Evolutionary conservation across 495 filamentous ascomycete genomes (phyloP).

Genomic region (Symbiotaphrina buchneri): DNA sequence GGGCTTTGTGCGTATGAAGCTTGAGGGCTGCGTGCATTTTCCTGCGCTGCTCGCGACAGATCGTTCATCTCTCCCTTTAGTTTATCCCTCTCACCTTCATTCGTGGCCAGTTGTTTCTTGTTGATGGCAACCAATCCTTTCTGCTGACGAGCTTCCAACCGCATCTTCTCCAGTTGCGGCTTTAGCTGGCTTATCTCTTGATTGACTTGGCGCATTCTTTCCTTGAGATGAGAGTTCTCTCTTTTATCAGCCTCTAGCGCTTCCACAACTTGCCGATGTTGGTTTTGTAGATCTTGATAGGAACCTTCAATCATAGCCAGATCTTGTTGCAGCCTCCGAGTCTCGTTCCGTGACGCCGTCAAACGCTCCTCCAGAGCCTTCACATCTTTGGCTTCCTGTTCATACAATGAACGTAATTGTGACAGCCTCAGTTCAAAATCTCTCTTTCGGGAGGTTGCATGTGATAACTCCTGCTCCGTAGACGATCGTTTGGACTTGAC

Average conservation of each 20-base stretch:
- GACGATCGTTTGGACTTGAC: slow-evolving; percentile 58
- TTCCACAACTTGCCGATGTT: slow-evolving; percentile 51
- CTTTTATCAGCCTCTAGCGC: slow-evolving; percentile 70
- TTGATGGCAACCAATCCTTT: slow-evolving; percentile 92
- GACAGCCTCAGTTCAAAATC: slow-evolving; percentile 75
- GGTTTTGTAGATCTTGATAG: slow-evolving; percentile 63
- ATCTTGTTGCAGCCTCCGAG: slow-evolving; percentile 60
- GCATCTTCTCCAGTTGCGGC: slow-evolving; percentile 75
- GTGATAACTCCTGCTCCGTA: slow-evolving; percentile 57
- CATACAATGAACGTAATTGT: slow-evolving; percentile 68
- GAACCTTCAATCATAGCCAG: slow-evolving; percentile 59
- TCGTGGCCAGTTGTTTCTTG: slow-evolving; percentile 85
- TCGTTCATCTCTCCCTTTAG: slow-evolving; percentile 55
- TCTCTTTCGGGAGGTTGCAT: slow-evolving; percentile 63
- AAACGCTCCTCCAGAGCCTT: slow-evolving; percentile 70
- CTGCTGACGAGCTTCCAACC: slow-evolving; percentile 75
- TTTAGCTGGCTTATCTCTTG: slow-evolving; percentile 60
- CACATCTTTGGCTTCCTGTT: slow-evolving; percentile 75
- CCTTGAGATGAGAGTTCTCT: slow-evolving; percentile 70
- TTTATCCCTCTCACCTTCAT: slow-evolving; percentile 70
- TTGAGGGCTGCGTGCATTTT: slow-evolving; percentile 18
- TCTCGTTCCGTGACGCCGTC: slow-evolving; percentile 49
- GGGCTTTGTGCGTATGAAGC: slow-evolving; percentile 14
- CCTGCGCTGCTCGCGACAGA: slow-evolving; percentile 19
- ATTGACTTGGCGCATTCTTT: slow-evolving; percentile 66